Percentiles rank a stretch among this genome's conserved stretches.
phyloP scores from a whole-genome alignment of 257 asterid genomes.

The Petunia axillaris region DNA sequence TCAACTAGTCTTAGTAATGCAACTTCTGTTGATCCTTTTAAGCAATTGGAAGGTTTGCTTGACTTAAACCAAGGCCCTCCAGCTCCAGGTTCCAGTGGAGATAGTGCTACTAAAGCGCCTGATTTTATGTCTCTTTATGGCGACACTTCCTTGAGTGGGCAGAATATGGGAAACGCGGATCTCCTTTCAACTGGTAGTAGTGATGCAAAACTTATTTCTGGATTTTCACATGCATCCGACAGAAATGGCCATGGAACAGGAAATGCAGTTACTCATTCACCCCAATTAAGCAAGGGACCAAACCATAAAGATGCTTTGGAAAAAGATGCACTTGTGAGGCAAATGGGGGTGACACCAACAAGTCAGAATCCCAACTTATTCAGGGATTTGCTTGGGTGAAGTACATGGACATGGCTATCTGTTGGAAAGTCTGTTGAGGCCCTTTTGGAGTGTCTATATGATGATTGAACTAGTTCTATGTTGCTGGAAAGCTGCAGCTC shows the following conservation, averaged over 20 bases:
- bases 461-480: not conserved
- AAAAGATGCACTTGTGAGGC: slow-evolving; percentile 92
- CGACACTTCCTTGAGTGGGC: slow-evolving; percentile 53
- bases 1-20: slow-evolving; percentile 46
- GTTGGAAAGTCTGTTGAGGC: not conserved
- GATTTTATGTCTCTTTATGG: slow-evolving; percentile 68
- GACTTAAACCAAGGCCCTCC: slow-evolving; percentile 55
- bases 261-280: slow-evolving; percentile 33
- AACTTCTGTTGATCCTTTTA: slow-evolving; percentile 74
- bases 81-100: slow-evolving; percentile 42
- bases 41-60: slow-evolving; percentile 87
- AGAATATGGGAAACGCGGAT: slow-evolving; percentile 34
- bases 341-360: slow-evolving; percentile 85
- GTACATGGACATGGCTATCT: slow-evolving; percentile 2
- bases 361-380: slow-evolving; percentile 91
- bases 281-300: slow-evolving; percentile 64
- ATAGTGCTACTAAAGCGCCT: slow-evolving; percentile 44
- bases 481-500: slow-evolving; percentile 20
- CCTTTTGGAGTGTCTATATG: not conserved
- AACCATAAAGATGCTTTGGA: slow-evolving; percentile 73
- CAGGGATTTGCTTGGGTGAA: slow-evolving; percentile 76
- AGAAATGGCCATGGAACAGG: slow-evolving; percentile 51
- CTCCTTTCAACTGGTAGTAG: slow-evolving; percentile 31
- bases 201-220: slow-evolving; percentile 28
- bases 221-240: slow-evolving; percentile 34